Conservation (phyloP, 805 yeast species). For the Starmerella stellata region DNA sequence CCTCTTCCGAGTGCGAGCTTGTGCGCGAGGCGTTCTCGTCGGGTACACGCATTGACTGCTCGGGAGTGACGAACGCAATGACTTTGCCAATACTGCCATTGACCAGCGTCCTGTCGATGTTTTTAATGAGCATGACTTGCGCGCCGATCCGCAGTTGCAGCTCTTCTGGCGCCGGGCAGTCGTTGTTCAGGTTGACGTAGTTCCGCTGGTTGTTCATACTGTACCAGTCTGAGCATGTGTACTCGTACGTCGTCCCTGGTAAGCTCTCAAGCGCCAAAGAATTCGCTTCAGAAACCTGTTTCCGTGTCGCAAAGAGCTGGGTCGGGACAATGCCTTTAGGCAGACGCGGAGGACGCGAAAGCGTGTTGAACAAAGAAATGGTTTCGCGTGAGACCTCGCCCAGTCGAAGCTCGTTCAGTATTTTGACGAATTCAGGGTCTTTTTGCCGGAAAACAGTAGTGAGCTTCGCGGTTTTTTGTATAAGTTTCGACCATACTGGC, state of each 20-base stretch:
- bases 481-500: slow-evolving; percentile 43
- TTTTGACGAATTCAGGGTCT: slow-evolving; percentile 53
- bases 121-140: slow-evolving; percentile 86
- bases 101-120: slow-evolving; percentile 56
- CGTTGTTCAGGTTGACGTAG: slow-evolving; percentile 26
- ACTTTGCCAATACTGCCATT: slow-evolving; percentile 84
- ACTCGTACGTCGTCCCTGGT: slow-evolving; percentile 31
- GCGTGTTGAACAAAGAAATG: slow-evolving; percentile 29
- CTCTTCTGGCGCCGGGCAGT: slow-evolving; percentile 53
- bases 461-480: slow-evolving; percentile 49
- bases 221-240: slow-evolving; percentile 29
- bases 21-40: neutral
- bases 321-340: slow-evolving; percentile 76
- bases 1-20: neutral
- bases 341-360: slow-evolving; percentile 40
- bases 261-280: slow-evolving; percentile 31
- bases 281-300: slow-evolving; percentile 71
- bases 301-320: slow-evolving; percentile 69
- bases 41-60: neutral
- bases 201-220: neutral
- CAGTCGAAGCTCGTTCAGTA: slow-evolving; percentile 62
- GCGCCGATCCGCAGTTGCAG: slow-evolving; percentile 57
- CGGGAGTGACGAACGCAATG: slow-evolving; percentile 30
- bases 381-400: slow-evolving; percentile 44
- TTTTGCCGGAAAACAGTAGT: slow-evolving; percentile 75